Evolutionary conservation across 2,329 filamentous ascomycete species (phyloP).

Genomic region (Shiraia bambusicola): DNA sequence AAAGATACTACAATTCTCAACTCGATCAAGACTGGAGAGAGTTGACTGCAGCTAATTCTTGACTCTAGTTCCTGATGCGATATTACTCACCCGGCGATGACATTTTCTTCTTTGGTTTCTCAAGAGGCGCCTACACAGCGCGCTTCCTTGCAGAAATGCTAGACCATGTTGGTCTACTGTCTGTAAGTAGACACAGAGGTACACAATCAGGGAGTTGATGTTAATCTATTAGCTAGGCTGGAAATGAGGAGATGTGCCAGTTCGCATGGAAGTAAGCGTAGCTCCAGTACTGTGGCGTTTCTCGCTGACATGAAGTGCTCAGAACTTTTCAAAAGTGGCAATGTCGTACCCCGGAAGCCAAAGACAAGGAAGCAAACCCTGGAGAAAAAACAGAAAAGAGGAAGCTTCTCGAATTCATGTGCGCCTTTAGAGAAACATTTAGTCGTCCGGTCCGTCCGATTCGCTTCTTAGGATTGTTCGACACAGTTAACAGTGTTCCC

Average conservation of each 20-base stretch:
- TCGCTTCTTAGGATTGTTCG: constrained; percentile 75
- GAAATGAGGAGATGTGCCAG: constrained; percentile 81
- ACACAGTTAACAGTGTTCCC: constrained; percentile 79
- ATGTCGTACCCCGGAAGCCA: constrained; percentile 49
- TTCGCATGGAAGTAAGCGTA: constrained; percentile 71
- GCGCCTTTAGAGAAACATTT: constrained; percentile 78
- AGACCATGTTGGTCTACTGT: constrained; percentile 76
- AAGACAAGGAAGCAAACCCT: constrained; percentile 33
- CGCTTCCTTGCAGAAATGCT: constrained; percentile 73
- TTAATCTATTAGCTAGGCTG: constrained; percentile 49
- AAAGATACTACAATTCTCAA: not conserved
- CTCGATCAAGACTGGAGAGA: not conserved
- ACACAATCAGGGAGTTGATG: not conserved
- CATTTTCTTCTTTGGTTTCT: constrained; percentile 54
- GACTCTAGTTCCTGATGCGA: constrained; percentile 49
- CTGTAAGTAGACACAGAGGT: constrained; percentile 33
- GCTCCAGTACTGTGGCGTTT: not conserved
- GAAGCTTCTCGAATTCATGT: constrained; percentile 74
- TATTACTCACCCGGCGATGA: constrained; percentile 52
- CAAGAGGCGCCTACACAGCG: constrained; percentile 54
- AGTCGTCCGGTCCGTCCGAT: constrained; percentile 73
- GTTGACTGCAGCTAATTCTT: not conserved
- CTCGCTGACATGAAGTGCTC: not conserved
- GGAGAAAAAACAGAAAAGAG: constrained; percentile 54
- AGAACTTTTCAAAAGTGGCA: constrained; percentile 72